Conservation (phyloP, 2,329 filamentous ascomycete species). For the Blastomyces silverae region DNA sequence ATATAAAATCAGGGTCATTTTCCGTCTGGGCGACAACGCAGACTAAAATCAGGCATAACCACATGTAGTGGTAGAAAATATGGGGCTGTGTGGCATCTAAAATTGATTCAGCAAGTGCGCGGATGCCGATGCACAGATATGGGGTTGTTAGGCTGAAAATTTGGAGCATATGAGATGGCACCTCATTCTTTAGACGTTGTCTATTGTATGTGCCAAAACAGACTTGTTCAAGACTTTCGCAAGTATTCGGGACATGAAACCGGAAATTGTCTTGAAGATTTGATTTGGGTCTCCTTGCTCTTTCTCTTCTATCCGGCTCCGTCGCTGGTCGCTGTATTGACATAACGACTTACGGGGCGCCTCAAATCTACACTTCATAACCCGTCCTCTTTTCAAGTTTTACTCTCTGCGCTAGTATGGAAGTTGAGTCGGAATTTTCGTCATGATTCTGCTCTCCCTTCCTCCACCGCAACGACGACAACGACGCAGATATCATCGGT, state of each 20-base stretch:
- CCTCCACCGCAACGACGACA: slow-evolving; percentile 68
- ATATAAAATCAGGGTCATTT: too few species aligned
- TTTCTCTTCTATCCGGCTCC: not conserved
- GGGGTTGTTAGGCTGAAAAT: not conserved
- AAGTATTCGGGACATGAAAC: not conserved
- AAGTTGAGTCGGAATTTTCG: not conserved
- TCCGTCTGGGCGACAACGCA: too few species aligned
- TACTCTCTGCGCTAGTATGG: not conserved
- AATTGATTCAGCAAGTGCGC: not conserved
- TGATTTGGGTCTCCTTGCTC: not conserved
- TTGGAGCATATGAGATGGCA: not conserved
- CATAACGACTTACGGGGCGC: not conserved
- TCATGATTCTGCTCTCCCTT: slow-evolving; percentile 21
- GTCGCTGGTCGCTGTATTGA: not conserved
- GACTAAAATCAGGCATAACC: not conserved
- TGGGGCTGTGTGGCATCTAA: not conserved
- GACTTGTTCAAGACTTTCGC: not conserved
- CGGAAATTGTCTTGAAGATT: not conserved
- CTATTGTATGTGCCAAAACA: not conserved
- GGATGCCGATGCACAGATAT: not conserved
- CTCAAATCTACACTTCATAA: not conserved
- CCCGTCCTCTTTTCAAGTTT: not conserved
- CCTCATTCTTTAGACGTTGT: not conserved
- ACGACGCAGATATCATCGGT: slow-evolving; percentile 92
- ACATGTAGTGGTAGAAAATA: not conserved